Conservation (phyloP, 768 basidiomycete species). For the Tylopilus sp. region DNA sequence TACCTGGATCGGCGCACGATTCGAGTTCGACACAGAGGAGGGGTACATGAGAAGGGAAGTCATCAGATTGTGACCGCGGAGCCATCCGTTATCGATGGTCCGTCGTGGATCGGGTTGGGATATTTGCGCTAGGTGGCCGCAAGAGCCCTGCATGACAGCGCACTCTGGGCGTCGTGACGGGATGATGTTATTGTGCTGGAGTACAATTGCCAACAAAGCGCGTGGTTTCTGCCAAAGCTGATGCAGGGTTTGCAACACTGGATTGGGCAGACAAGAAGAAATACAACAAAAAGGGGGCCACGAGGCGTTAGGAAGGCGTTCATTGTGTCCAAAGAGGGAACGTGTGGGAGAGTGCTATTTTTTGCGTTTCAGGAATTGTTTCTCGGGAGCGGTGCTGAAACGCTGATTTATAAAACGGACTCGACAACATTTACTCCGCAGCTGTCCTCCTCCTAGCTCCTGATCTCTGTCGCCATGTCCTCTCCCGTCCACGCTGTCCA, state of each 20-base stretch:
- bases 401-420: constrained; percentile 18
- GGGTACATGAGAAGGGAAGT: not conserved
- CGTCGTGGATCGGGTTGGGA: constrained; percentile 15
- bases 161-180: constrained; percentile 3
- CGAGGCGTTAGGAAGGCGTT: constrained; percentile 3
- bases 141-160: not conserved
- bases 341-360: constrained; percentile 3
- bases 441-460: constrained; percentile 5
- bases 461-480: constrained; percentile 25
- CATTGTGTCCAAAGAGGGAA: constrained; percentile 21
- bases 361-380: constrained; percentile 15
- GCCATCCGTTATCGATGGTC: constrained; percentile 10
- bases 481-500: constrained; percentile 27
- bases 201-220: constrained; percentile 12
- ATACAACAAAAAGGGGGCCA: constrained; percentile 11
- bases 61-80: constrained; percentile 7
- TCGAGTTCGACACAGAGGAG: not conserved
- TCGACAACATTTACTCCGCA: not conserved
- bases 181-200: constrained; percentile 12
- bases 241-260: not conserved
- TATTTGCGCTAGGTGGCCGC: not conserved
- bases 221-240: not conserved
- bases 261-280: constrained; percentile 9
- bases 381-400: constrained; percentile 12
- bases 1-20: rapidly evolving